These are phyloP conservation scores for Lentinula edodes DNA, from an alignment of 768 basidiomycete species.

Conservation along the genomic window DNA sequence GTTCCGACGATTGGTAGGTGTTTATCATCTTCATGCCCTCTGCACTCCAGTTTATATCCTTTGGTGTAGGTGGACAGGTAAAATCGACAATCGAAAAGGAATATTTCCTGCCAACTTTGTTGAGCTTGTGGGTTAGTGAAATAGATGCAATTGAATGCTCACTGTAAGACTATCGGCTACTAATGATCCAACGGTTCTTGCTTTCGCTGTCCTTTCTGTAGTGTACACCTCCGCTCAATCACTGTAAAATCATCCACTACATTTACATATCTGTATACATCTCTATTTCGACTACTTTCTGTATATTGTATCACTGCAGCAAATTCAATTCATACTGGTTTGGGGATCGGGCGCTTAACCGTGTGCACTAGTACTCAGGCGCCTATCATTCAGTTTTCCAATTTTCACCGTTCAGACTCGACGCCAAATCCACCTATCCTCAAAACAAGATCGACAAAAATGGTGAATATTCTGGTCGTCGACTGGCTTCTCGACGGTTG, in stretches of 20 bases:
- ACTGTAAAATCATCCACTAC: background rate
- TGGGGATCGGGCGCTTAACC: no score
- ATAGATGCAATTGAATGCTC: no score
- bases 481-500: background rate
- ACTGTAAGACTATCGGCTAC: background rate
- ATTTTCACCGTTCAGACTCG: background rate
- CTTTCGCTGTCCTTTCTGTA: background rate
- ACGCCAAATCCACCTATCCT: background rate
- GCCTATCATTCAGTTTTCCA: background rate
- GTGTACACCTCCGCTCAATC: background rate
- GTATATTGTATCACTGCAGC: no score
- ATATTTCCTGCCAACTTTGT: slow-evolving; percentile 84
- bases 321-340: no score
- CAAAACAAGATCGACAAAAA: background rate
- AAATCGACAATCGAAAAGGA: slow-evolving; percentile 50
- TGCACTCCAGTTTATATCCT: background rate
- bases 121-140: slow-evolving; percentile 36
- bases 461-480: background rate
- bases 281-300: no score
- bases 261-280: background rate
- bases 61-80: slow-evolving; percentile 70
- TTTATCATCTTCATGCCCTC: background rate
- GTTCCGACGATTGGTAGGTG: slow-evolving; percentile 66
- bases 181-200: background rate
- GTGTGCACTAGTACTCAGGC: background rate